phyloP scores from a whole-genome alignment of 1,139 yeast species.

The Pichia sp. region DNA sequence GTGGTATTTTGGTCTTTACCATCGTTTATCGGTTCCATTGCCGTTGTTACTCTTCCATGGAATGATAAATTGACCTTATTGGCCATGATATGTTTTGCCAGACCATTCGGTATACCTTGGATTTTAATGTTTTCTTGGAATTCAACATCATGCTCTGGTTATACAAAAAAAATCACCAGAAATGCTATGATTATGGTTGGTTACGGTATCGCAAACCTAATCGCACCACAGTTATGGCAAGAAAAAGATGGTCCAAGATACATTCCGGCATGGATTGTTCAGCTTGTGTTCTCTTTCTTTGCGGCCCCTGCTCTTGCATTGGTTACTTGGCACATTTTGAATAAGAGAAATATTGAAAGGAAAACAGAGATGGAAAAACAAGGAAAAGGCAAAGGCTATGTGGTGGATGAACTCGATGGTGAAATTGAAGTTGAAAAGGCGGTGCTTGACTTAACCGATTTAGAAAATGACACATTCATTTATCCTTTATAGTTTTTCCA shows the following conservation, averaged over 20 bases:
- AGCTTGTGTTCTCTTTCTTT: constrained; percentile 37
- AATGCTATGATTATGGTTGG: constrained; percentile 33
- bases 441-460: constrained; percentile 38
- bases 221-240: constrained; percentile 40
- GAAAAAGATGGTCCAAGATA: constrained; percentile 34
- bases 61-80: constrained; percentile 33
- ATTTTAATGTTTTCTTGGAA: constrained; percentile 32
- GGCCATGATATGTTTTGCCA: constrained; percentile 30
- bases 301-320: constrained; percentile 31
- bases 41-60: constrained; percentile 34
- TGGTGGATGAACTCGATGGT: constrained; percentile 25
- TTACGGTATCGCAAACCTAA: constrained; percentile 34
- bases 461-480: constrained; percentile 33
- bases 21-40: constrained; percentile 36
- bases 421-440: constrained; percentile 28
- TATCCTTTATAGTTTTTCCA: constrained; percentile 10
- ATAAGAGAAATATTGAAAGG: constrained; percentile 32
- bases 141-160: constrained; percentile 29
- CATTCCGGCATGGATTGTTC: constrained; percentile 43
- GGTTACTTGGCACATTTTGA: constrained; percentile 31
- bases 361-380: constrained; percentile 7
- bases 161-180: constrained; percentile 34
- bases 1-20: constrained; percentile 32
- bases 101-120: constrained; percentile 33
- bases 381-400: constrained; percentile 14